Percentiles rank a stretch among this genome's conserved stretches.
Evolutionary conservation across 495 filamentous ascomycete species (phyloP).

Genomic region (Podospora bellae-mahoneyi): DNA sequence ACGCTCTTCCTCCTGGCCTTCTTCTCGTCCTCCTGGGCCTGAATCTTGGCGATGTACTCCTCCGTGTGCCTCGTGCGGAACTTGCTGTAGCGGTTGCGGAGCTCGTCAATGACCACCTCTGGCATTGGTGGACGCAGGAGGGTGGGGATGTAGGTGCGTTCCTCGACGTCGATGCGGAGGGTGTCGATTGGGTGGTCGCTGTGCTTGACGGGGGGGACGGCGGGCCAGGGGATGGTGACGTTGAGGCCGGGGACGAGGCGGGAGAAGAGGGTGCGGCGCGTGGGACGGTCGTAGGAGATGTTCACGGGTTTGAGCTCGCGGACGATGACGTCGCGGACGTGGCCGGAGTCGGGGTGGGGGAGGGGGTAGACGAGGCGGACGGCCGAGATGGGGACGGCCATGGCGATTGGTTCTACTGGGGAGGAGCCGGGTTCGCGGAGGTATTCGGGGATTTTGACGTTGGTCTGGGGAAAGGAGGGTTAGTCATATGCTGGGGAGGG

Average conservation of each 20-base stretch:
- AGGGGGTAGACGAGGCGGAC: conserved; percentile 80
- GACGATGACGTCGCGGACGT: conserved; percentile 68
- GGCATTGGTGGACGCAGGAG: conserved; percentile 78
- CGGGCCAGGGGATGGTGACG: conserved; percentile 73
- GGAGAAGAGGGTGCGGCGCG: conserved; percentile 41
- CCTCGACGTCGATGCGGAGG: conserved; percentile 68
- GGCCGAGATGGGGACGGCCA: conserved; percentile 60
- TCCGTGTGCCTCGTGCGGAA: conserved; percentile 79
- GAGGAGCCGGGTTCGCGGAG: conserved; percentile 41
- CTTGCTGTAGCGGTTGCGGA: conserved; percentile 77
- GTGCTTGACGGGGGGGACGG: conserved; percentile 40
- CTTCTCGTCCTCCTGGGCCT: conserved; percentile 59
- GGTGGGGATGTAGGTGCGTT: conserved; percentile 69
- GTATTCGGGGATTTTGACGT: conserved; percentile 56
- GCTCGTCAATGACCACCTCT: conserved; percentile 72
- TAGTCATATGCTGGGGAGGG: conserved; percentile 4
- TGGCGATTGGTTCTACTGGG: conserved; percentile 44
- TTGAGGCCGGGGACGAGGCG: conserved; percentile 58
- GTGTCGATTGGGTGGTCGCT: conserved; percentile 66
- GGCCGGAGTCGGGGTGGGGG: conserved; percentile 57
- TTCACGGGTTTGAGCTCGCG: conserved; percentile 55
- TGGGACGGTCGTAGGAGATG: conserved; percentile 45
- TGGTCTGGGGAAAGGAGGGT: conserved; percentile 37
- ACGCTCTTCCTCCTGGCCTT: conserved; percentile 50
- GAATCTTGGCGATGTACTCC: conserved; percentile 60